Evolutionary conservation across 2,329 filamentous ascomycete species (phyloP), one percentile per base, ranked within the genome.

Genomic region (Hymenotorrendiella dingleyae): DNA sequence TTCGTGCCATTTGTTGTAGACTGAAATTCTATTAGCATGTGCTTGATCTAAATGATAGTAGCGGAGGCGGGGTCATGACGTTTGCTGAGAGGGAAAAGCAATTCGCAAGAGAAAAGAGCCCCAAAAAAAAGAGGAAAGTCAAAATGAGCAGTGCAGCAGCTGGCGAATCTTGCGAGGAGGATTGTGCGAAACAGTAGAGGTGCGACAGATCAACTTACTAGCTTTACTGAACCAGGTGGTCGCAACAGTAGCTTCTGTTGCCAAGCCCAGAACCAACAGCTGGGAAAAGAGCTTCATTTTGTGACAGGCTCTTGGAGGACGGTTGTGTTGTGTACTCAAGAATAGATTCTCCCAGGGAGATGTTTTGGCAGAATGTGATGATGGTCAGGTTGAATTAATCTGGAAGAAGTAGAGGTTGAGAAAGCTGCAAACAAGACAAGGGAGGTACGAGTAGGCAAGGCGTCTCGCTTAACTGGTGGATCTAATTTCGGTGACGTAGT

Each of bases 1-100:
- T 72, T 97, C 84, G 59, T 97, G 91, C 93, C 93, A 98, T 65
- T 93, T 96, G 70, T 97, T 96, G 74, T 97, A 97, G 12, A 84
- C 91, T 95, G 60, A 36, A 46, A 50, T 47, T 61, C 60, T 38
- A 46, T 46, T 49, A 64, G 54, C 20, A 47, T 21, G 19, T 3
- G 14, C 5, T 24, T 29, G 10, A 8, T n/a, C 20, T 6, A 6
- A 29, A 5, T n/a, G 11, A 10, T 8, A 21, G 17, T 26, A 17
- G 37, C 27, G 16, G 27, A 32, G 19, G 27, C 19, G 14, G 16
- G 28, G 16, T 17, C 17, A 36, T 39, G 34, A 45, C 29, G 37
- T 39, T 30, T 28, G 26, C 21, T 11, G 11, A 10, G 14, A 17
- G 26, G 16, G 19, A n/a, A 19, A 10, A 3, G 10, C 12, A 12